Conservation (phyloP, 805 yeast genomes). For the Saccharomycopsis malanga region DNA sequence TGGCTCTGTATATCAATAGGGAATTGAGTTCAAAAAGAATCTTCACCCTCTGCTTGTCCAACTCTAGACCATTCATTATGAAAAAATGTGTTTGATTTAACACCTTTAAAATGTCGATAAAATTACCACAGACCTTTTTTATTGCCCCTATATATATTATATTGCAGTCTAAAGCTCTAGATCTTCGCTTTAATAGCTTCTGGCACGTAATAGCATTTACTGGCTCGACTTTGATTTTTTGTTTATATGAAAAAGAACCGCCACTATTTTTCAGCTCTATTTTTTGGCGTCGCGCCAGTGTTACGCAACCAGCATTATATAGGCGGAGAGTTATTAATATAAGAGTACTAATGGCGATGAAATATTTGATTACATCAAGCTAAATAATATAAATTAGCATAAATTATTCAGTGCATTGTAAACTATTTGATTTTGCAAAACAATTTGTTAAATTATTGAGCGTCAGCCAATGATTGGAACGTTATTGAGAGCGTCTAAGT, state of each 20-base stretch:
- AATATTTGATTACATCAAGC: too few relatives aligned
- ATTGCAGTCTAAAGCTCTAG: too few relatives aligned
- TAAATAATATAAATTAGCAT: too few relatives aligned
- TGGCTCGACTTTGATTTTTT: background rate
- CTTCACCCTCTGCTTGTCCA: slow-evolving; percentile 18
- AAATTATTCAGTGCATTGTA: too few relatives aligned
- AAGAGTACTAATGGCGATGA: too few relatives aligned
- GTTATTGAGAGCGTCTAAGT: too few relatives aligned
- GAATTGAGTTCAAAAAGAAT: slow-evolving; percentile 19
- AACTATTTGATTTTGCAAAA: too few relatives aligned
- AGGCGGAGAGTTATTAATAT: too few relatives aligned
- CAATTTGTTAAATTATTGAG: too few relatives aligned
- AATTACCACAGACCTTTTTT: background rate
- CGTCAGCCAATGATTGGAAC: too few relatives aligned
- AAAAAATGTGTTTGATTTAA: background rate
- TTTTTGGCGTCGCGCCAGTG: background rate
- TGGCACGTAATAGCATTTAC: background rate
- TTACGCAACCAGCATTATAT: background rate
- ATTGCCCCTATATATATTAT: background rate
- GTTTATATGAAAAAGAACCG: background rate
- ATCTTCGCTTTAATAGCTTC: background rate
- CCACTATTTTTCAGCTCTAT: too few relatives aligned
- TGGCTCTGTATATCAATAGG: slow-evolving; percentile 13
- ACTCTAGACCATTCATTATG: slow-evolving; percentile 8
- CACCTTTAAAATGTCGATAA: background rate